Evolutionary conservation across 1,284 basidiomycete genomes (phyloP).

Genomic region (Volvariella volvacea): DNA sequence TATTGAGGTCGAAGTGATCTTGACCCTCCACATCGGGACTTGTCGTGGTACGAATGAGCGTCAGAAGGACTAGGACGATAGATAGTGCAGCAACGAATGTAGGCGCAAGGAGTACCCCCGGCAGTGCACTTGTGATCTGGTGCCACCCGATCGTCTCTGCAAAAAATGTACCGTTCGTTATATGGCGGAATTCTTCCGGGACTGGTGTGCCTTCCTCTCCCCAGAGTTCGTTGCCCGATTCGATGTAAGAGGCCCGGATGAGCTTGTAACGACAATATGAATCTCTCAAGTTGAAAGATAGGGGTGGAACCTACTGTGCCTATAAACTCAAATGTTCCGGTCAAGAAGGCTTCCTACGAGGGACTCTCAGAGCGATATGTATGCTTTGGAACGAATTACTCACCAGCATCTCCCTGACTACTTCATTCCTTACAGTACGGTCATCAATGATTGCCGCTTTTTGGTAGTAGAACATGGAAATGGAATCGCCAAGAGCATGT

Average conservation of each 20-base stretch:
- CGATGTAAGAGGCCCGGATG: background rate
- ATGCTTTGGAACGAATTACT: background rate
- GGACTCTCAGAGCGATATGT: too few species aligned
- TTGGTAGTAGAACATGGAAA: too few species aligned
- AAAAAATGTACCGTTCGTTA: background rate
- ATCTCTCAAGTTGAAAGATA: background rate
- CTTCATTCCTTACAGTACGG: background rate
- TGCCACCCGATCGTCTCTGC: background rate
- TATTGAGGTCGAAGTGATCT: conserved; percentile 1
- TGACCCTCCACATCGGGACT: background rate
- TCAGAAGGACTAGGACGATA: background rate
- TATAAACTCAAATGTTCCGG: background rate
- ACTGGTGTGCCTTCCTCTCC: background rate
- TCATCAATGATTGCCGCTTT: too few species aligned
- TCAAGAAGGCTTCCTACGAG: background rate
- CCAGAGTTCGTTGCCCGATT: background rate
- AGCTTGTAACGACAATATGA: background rate
- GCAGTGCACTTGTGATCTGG: background rate
- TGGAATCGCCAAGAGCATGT: too few species aligned
- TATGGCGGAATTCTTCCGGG: background rate
- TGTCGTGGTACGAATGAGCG: background rate
- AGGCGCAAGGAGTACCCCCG: background rate
- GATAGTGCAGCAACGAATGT: background rate
- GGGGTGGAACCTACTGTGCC: background rate
- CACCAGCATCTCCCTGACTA: background rate